Base-by-base conservation (phyloP, 352 stramenopile species). In the Pelagophyceae sp. region DNA sequence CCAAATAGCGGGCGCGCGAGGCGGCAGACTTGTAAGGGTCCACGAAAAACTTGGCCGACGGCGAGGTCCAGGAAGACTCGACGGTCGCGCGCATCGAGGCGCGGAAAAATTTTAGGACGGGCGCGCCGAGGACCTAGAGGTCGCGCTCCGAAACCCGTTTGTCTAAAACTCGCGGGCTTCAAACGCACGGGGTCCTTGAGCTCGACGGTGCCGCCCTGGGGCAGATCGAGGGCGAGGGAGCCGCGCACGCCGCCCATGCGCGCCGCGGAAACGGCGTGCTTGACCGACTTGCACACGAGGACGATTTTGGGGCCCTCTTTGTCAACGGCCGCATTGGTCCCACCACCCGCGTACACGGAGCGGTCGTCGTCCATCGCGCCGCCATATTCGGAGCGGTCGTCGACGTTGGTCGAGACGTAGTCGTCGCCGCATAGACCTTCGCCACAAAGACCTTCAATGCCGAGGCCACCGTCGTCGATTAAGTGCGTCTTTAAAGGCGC, bases 1-100 rank as follows among this genome's bases (percentile, higher is more conserved):
- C 61, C n/a, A 71, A 31, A 15, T 40, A 71, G 3, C 61, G 27
- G n/a, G 3, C 3, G n/a, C 3, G 1, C 27, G n/a, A 33, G 27
- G 61, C n/a, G 15, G 61, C 61, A 3, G 61, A 71, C 61, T 40
- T 31, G 61, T 71, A 71, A 6, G 61, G 61, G 31, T 71, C 61
- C 15, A 71, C 61, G 61, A 71, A 71, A 31, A 38, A 37, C 15
- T 31, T 27, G 15, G 61, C 61, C 3, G 3, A 29, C n/a, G 61
- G 31, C 61, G 61, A 71, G n/a, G 61, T 33, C 61, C 61, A 71
- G 3, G 31, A 25, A 3, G 61, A 1, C 61, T 71, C 61, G n/a
- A 71, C 61, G 61, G 3, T 6, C n/a, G n/a, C 31, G 3, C 29
- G 33, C n/a, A 29, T 6, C 15, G 15, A 27, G 29, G 61, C n/a